These are phyloP conservation scores for Penicillium angulare DNA, from an alignment of 495 filamentous ascomycete genomes.

Conservation along the genomic window DNA sequence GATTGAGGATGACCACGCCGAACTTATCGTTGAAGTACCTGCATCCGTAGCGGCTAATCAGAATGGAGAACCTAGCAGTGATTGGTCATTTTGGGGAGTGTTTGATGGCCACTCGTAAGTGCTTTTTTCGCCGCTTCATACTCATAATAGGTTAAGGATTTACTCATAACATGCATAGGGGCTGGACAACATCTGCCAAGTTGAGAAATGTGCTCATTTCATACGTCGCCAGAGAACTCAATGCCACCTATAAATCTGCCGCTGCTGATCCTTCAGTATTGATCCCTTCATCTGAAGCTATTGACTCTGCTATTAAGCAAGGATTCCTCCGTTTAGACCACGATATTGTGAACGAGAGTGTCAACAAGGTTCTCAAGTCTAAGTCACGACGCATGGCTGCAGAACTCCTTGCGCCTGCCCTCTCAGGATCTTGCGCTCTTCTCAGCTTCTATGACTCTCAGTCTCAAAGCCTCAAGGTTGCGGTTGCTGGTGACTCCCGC, in stretches of 20 bases:
- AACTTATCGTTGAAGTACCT: constrained; percentile 92
- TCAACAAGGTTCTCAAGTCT: constrained; percentile 81
- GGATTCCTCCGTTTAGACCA: constrained; percentile 87
- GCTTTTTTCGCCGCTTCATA: not conserved
- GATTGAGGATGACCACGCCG: constrained; percentile 96
- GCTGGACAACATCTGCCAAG: constrained; percentile 98
- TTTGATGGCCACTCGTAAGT: constrained; percentile 94
- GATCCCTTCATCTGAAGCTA: constrained; percentile 63
- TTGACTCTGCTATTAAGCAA: constrained; percentile 89
- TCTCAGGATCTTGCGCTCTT: constrained; percentile 93
- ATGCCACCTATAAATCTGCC: constrained; percentile 80
- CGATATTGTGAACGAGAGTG: constrained; percentile 88
- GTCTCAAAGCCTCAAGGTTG: constrained; percentile 80
- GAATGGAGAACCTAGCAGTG: constrained; percentile 58
- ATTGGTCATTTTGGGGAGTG: constrained; percentile 99
- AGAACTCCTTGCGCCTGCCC: constrained; percentile 85
- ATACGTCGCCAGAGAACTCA: constrained; percentile 93
- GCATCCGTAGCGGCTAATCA: constrained; percentile 49
- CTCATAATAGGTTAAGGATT: not conserved
- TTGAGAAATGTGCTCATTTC: constrained; percentile 87
- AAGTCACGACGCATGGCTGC: constrained; percentile 84
- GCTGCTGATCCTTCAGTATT: constrained; percentile 57
- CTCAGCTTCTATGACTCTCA: constrained; percentile 93
- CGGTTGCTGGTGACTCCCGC: constrained; percentile 91
- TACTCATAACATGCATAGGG: constrained; percentile 50